Evolutionary conservation across 345 rosid species (phyloP), one percentile per base, ranked within the genome.

Genomic region (Salix dunnii): DNA sequence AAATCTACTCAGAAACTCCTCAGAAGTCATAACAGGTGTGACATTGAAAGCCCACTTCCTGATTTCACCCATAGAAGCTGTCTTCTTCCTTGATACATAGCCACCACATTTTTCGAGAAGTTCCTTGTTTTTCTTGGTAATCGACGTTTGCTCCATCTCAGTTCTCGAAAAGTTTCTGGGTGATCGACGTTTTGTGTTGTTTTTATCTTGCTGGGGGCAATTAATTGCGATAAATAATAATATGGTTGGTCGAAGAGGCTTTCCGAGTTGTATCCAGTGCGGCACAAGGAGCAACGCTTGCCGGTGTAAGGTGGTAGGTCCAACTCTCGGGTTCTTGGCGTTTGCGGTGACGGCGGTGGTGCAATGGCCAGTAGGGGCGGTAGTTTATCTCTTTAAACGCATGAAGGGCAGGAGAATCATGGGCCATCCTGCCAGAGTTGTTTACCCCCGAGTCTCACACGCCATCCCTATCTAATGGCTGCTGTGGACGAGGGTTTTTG

Each of bases 331-430:
- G 68, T 87, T 94, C 72, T 75, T 91, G 88, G 97, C 96, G 73
- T 92, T 89, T 30, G 93, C 78, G 12, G 97, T 76, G 3, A 87
- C 93, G 2, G 97, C 84, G 33, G 65, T 87, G 17, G 91, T 94
- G 27, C 97, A 94, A 69, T 92, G 98, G 98, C 98, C 98, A 10
- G 65, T 91, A 11, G 98, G 98, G 40, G 96, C 96, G 21, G 80
- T 94, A 70, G 96, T 92, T 71, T 94, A 85, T 80, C 80, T 87
- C 80, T 92, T 94, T 69, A 88, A 88, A 61, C 90, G 85, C 74
- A 67, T 76, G 17, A 94, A 91, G 68, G 97, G 96, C 51, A 88
- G 94, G 7, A 89, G 91, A 36, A 90, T 92, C 67, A 92, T 94
- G 98, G 96, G 88, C 8, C 94, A 92, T 86, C 97, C 96, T 0